Base-by-base conservation (phyloP, 805 yeast species). In the Lipomyces starkeyi region DNA sequence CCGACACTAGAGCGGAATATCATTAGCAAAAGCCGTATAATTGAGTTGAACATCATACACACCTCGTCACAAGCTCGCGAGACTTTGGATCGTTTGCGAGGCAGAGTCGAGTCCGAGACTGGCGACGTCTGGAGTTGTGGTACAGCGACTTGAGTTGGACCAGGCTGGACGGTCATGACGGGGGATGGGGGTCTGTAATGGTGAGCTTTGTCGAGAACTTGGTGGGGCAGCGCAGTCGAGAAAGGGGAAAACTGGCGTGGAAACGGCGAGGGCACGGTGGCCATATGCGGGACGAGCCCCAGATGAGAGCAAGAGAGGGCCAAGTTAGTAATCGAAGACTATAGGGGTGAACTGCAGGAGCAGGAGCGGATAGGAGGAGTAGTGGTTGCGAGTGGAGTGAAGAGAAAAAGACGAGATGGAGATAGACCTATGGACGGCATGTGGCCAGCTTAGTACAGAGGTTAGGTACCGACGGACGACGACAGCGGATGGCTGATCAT, bases 11-110 rank as follows among this genome's bases (percentile, higher is more conserved):
- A 47, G 37, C 17, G 7, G 32, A 5, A 27, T 37, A 35, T 25
- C 8, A 25, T 58, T 54, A 59, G 62, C 37, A 20, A 32, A 4
- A 37, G 40, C 40, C 32, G 32, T 29, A 35, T 17, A 9, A 20
- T 14, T 29, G 29, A 9, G 35, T 56, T 52, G 57, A 52, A 8
- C 6, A 13, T 25, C 5, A n/a, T 2, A 59, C 77, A 61, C 54
- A 76, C 78, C 73, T 84, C 82, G 73, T 85, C 88, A 73, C 88
- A 85, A 32, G 88, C 88, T 29, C 88, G 74, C 8, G 87, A 84
- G 0, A 86, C 86, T 73, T 85, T 85, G 43, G 86, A 81, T 40
- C 88, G 74, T 73, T 85, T 85, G 35, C 87, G 78, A 14, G 79
- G 79, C n/a, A 61, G 4, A 40, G 14, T n/a, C 35, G 61, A 6